A percentile compares a stretch with the other conserved stretches of the same genome.
Conservation (phyloP, 2,329 filamentous ascomycete genomes). For the Metarhizium brunneum region DNA sequence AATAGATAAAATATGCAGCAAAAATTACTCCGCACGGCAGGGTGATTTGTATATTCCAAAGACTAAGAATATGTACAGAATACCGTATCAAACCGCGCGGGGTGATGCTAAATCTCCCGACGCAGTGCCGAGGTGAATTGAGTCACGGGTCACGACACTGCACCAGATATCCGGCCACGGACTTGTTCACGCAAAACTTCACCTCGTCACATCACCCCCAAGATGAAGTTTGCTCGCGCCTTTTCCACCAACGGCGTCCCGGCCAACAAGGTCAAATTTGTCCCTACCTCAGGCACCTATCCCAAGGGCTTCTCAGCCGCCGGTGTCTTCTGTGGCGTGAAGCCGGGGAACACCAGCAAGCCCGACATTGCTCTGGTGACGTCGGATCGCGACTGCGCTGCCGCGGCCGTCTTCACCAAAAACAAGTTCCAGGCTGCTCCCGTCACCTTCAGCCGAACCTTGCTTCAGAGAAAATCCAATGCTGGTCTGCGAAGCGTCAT, state of each 20-base stretch:
- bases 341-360: constrained; percentile 82
- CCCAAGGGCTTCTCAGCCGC: constrained; percentile 83
- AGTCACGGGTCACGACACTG: no score
- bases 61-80: no score
- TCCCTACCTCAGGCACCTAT: constrained; percentile 77
- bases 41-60: no score
- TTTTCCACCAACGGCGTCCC: constrained; percentile 43
- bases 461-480: constrained; percentile 58
- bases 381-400: constrained; percentile 77
- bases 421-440: constrained; percentile 98
- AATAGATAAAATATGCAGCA: no score
- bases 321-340: constrained; percentile 86
- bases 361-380: constrained; percentile 84
- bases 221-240: constrained; percentile 25
- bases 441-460: constrained; percentile 71
- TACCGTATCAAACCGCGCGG: no score
- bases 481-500: constrained; percentile 70
- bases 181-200: not conserved
- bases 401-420: constrained; percentile 90
- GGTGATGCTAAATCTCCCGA: no score
- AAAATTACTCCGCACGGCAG: no score
- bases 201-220: constrained; percentile 8
- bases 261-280: constrained; percentile 78
- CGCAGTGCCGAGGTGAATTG: no score
- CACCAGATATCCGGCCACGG: not conserved